Percentiles rank a stretch among this genome's conserved stretches.
Evolutionary conservation across 208 protist species (phyloP).

Genomic region (Leishmania lainsoni): DNA sequence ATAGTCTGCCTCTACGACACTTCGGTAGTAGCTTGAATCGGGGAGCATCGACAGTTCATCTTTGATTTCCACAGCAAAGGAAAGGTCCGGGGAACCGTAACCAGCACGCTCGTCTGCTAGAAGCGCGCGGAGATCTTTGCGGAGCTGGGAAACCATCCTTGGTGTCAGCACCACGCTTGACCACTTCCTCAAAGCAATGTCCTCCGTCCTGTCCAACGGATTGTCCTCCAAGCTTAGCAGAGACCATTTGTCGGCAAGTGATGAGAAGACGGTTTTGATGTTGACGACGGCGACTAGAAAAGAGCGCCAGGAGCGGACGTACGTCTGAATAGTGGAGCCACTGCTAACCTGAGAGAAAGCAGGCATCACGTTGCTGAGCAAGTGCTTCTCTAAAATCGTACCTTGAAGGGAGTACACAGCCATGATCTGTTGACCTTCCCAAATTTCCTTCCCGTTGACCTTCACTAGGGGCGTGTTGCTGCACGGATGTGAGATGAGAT

Average conservation of each 20-base stretch:
- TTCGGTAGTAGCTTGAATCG: slow-evolving; percentile 38
- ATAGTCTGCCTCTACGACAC: slow-evolving; percentile 41
- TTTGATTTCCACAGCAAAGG: slow-evolving; percentile 37
- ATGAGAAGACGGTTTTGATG: slow-evolving; percentile 51
- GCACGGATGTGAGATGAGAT: slow-evolving; percentile 52
- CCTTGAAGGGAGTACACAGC: slow-evolving; percentile 34
- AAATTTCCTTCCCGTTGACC: slow-evolving; percentile 29
- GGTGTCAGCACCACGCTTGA: slow-evolving; percentile 28
- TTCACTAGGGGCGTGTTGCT: slow-evolving; percentile 34
- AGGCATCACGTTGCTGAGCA: slow-evolving; percentile 30
- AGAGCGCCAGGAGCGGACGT: slow-evolving; percentile 41
- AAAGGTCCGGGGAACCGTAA: slow-evolving; percentile 1
- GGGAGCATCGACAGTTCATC: slow-evolving; percentile 49
- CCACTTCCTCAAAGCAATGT: slow-evolving; percentile 45
- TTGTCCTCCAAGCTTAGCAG: slow-evolving; percentile 34
- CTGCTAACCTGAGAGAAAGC: slow-evolving; percentile 8
- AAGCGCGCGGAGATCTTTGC: slow-evolving; percentile 23
- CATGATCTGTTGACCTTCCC: slow-evolving; percentile 39
- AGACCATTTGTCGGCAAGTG: slow-evolving; percentile 36
- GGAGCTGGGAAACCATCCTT: slow-evolving; percentile 20
- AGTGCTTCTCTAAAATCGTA: slow-evolving; percentile 33
- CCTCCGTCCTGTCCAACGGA: slow-evolving; percentile 40
- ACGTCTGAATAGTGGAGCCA: slow-evolving; percentile 27
- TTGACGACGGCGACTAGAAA: slow-evolving; percentile 45
- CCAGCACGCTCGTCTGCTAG: slow-evolving; percentile 28